Evolutionary conservation across 2,329 filamentous ascomycete genomes (phyloP), one percentile per base, ranked within the genome.

Genomic region (Scedosporium apiospermum): DNA sequence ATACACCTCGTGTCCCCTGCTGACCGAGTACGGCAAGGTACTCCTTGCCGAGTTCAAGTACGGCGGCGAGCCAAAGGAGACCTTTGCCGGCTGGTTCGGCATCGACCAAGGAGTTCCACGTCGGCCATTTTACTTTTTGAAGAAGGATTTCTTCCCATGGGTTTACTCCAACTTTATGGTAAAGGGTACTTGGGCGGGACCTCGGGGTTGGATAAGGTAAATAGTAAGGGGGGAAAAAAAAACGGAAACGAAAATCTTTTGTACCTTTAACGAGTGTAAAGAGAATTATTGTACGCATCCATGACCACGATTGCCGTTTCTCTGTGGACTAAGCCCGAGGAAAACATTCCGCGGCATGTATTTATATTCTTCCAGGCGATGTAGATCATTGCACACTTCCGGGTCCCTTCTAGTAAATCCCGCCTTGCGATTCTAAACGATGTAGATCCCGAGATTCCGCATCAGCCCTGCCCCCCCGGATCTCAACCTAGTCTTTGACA

Each of bases 111-210:
- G 71, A 0, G 72, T 72, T 9, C 85, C 85, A 1, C 77, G 83
- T 3, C 77, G 79, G 3, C 74, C 79, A 0, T 88, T 88, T 68
- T 88, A 84, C 66, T 75, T 86, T 67, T 66, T 88, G 55, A 88
- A 88, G 76, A 87, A 85, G 73, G 80, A 87, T 68, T 88, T 88
- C 67, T 88, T 88, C 72, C 85, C 85, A 0, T 87, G 84, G 84
- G 84, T 88, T 2, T 87, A 87, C 71, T 79, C 77, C 61, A 79
- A 82, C 44, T 78, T 77, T 44, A 81, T 86, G 78, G 78, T 87
- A 6, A 86, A 84, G 73, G 85, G 84, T 5, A 82, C 76, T 6
- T 87, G 85, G 84, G 83, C 75, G 23, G 84, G 84, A 5, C 82
- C 84, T 0, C 83, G 81, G 69, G 84, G 84, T 0, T 85, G 73